Base-by-base conservation (phyloP, 2,329 filamentous ascomycete species). In the Sporothrix brunneoviolacea region DNA sequence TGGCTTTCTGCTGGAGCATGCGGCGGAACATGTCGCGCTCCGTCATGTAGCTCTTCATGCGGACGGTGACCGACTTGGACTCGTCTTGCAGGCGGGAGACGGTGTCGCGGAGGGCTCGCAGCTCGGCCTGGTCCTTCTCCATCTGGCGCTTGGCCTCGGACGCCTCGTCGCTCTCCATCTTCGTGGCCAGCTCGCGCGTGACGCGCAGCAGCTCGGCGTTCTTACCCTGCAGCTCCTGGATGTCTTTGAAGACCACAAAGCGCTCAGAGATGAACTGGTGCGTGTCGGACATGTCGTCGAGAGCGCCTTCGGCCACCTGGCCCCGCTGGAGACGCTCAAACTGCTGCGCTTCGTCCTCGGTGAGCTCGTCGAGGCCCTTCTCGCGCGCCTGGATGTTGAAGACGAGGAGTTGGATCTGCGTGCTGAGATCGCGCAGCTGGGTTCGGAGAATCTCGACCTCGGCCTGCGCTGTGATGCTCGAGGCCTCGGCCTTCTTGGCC, bases 1-100 rank as follows among this genome's bases (percentile, higher is more conserved):
- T 61, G 62, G 74, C 64, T 69, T 83, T 67, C 55, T 93, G 87
- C 58, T 91, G 87, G 27, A 96, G 79, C 73, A 97, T 91, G 47
- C 91, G 89, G 19, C 91, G 84, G 83, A 96, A 97, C 81, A 96
- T 96, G 64, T 98, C 91, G 55, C 93, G 84, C 70, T 98, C 93
- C 60, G 90, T 88, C 64, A 93, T 89, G 65, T 95, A 95, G 65
- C 88, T 95, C 71, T 95, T 88, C 56, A 90, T 87, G 51, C 91
- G 88, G 27, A 86, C 82, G 38, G 86, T 82, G 57, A 95, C 84
- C 12, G 86, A 86, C 58, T 84, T 81, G 47, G 95, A 81, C 64
- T 96, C 90, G 57, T 96, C 91, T 52, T 88, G 83, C 65, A 91
- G 65, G 44, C 59, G 61, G 15, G 57, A 49, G 18, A 67, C 63